phyloP scores from a whole-genome alignment of 2,329 filamentous ascomycete species.

The Trichoderma harzianum region DNA sequence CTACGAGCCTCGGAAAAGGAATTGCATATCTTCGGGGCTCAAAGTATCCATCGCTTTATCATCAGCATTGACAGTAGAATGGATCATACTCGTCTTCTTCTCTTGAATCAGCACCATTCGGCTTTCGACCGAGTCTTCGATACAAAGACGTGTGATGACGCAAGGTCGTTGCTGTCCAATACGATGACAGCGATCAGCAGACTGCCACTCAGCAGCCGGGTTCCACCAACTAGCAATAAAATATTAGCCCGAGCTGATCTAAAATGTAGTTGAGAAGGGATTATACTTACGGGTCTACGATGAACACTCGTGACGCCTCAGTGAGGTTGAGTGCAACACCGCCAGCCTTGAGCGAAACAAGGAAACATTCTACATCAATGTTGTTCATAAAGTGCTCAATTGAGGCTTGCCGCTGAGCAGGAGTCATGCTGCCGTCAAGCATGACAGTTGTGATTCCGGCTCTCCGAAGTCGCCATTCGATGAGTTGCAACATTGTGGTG shows the following conservation, averaged over 20 bases:
- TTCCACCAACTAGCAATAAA: slow-evolving; percentile 79
- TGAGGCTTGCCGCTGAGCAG: slow-evolving; percentile 84
- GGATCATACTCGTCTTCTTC: slow-evolving; percentile 98
- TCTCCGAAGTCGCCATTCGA: slow-evolving; percentile 92
- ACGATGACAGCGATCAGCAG: slow-evolving; percentile 87
- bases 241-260: slow-evolving; percentile 2
- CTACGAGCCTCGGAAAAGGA: slow-evolving; percentile 76
- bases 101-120: slow-evolving; percentile 94
- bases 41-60: slow-evolving; percentile 87
- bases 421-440: slow-evolving; percentile 97
- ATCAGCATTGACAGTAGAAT: slow-evolving; percentile 92
- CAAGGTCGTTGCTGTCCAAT: slow-evolving; percentile 94
- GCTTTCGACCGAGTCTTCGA: slow-evolving; percentile 95
- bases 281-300: slow-evolving; percentile 78
- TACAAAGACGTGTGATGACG: slow-evolving; percentile 89
- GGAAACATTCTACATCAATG: slow-evolving; percentile 87
- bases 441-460: slow-evolving; percentile 98
- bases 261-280: not conserved
- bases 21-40: slow-evolving; percentile 89
- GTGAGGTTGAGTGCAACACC: slow-evolving; percentile 94
- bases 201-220: slow-evolving; percentile 99
- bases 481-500: slow-evolving; percentile 93
- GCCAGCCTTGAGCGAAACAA: slow-evolving; percentile 93
- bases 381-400: slow-evolving; percentile 98
- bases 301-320: slow-evolving; percentile 91